phyloP scores from a whole-genome alignment of 2,329 filamentous ascomycete species.

The Pseudohalonectria lignicola region DNA sequence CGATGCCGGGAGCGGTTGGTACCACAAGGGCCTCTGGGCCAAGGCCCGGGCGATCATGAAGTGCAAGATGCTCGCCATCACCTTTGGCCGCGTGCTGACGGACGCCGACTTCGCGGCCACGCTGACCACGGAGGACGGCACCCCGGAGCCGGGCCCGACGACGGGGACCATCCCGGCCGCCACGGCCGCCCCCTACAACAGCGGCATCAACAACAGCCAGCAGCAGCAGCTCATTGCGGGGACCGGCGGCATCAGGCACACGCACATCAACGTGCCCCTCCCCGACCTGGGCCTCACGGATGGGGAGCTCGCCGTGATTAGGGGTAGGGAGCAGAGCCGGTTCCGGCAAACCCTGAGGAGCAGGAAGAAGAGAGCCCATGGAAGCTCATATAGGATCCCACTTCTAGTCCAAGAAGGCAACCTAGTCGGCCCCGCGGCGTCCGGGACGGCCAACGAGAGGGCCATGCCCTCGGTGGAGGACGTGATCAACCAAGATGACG shows the following conservation, averaged over 20 bases:
- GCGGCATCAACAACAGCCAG: too few species aligned
- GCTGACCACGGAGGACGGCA: slow-evolving; percentile 23
- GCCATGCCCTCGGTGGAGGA: slow-evolving; percentile 1
- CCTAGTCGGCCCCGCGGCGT: neutral
- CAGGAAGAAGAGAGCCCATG: slow-evolving; percentile 6
- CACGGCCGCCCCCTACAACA: too few species aligned
- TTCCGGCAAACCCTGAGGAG: slow-evolving; percentile 6
- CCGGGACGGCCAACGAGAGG: neutral
- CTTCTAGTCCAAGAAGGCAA: slow-evolving; percentile 1
- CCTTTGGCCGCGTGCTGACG: slow-evolving; percentile 39
- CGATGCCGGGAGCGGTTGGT: slow-evolving; percentile 66
- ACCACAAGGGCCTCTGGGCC: slow-evolving; percentile 65
- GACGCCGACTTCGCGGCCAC: slow-evolving; percentile 34
- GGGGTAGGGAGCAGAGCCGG: slow-evolving; percentile 5
- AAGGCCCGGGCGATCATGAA: slow-evolving; percentile 85
- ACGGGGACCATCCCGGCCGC: slow-evolving; percentile 3
- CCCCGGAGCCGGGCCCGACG: slow-evolving; percentile 13
- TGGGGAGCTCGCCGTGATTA: slow-evolving; percentile 16
- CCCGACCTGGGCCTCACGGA: slow-evolving; percentile 26
- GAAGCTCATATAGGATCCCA: slow-evolving; percentile 8
- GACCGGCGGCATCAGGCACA: neutral
- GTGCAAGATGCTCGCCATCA: slow-evolving; percentile 64
- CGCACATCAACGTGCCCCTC: slow-evolving; percentile 22
- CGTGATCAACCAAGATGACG: slow-evolving; percentile 3
- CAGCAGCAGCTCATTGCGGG: too few species aligned